Base-by-base conservation (phyloP, 306 rosid genomes). In the Cucurbita maxima region DNA sequence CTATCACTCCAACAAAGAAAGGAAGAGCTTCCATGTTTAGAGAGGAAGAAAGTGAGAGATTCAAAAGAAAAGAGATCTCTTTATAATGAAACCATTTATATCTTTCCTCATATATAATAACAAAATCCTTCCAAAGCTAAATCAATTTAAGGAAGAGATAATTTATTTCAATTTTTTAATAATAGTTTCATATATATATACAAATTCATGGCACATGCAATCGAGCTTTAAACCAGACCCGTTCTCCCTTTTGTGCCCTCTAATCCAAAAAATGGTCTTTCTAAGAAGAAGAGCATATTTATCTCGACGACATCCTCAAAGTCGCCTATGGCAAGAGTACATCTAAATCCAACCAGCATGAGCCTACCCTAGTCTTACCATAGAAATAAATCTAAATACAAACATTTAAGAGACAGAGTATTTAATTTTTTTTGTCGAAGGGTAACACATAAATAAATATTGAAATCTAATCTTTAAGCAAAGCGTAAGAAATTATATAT, bases 1-100 rank as follows among this genome's bases (percentile, higher is more conserved):
- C 68, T 61, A 61, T 61, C 22, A 61, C 68, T 61, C 68, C 68
- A 37, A 61, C 68, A 61, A 61, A 61, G 68, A 61, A 13, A 61
- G 45, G 38, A 4, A 61, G 68, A 61, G 68, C 13, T 16, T 58
- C 68, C 68, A 61, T 61, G 22, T 61, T 61, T 14, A 6, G 22
- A 61, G n/a, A 61, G 67, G 12, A 2, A 20, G 36, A 34, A 37
- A 37, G 22, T 7, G 48, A 38, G 43, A 15, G 45, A 14, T 57
- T 22, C 15, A 20, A 7, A 61, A 61, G 10, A 30, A 4, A 30
- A 58, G 63, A 13, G 36, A 58, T 25, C 4, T 11, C 1, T 58
- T 10, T 61, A 45, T 61, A 36, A 37, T 61, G 20, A 61, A 58
- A 58, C 1, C 7, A 58, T 58, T 58, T 7, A 5, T 58, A 25